A percentile compares a stretch with the other conserved stretches of the same genome.
These are phyloP conservation scores for Pistacia integerrima DNA, from an alignment of 345 rosid species.

Conservation along the genomic window DNA sequence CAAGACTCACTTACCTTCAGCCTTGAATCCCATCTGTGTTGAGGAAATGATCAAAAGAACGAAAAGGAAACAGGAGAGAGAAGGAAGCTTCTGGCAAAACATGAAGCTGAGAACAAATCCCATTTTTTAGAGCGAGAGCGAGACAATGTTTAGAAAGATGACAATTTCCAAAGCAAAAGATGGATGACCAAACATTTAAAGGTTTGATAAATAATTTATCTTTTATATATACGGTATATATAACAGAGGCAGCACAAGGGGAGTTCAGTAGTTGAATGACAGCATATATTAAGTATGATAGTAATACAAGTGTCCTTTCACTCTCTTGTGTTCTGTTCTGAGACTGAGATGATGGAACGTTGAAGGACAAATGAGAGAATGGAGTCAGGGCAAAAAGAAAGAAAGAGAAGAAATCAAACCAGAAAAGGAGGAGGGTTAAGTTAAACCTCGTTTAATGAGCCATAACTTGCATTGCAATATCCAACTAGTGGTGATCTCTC, in stretches of 20 bases:
- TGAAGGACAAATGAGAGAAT: conserved; percentile 35
- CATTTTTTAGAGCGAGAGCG: conserved; percentile 30
- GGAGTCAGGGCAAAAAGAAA: conserved; percentile 8
- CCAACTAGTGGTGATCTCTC: too few species aligned
- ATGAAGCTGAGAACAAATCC: conserved; percentile 15
- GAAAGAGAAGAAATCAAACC: conserved; percentile 11
- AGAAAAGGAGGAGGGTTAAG: conserved; percentile 14
- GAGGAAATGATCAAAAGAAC: conserved; percentile 52
- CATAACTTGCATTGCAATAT: neutral
- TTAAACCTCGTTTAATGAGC: conserved; percentile 39
- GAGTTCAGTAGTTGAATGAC: conserved; percentile 37
- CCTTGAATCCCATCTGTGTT: conserved; percentile 48
- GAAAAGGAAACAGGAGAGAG: conserved; percentile 37
- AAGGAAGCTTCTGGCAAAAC: conserved; percentile 19
- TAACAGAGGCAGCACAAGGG: conserved; percentile 4
- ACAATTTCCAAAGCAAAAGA: conserved; percentile 1
- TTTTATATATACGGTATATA: neutral
- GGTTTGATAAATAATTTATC: neutral
- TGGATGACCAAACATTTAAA: neutral
- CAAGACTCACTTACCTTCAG: conserved; percentile 50
- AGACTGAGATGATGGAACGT: conserved; percentile 46
- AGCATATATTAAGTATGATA: conserved; percentile 5
- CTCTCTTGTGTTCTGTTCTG: too few species aligned
- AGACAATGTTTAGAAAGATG: conserved; percentile 1
- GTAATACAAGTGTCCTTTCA: neutral